A percentile compares a stretch with the other conserved stretches of the same genome.
These are phyloP conservation scores for Sambucus nigra DNA, from an alignment of 129 eudicot genomes.

Conservation along the genomic window DNA sequence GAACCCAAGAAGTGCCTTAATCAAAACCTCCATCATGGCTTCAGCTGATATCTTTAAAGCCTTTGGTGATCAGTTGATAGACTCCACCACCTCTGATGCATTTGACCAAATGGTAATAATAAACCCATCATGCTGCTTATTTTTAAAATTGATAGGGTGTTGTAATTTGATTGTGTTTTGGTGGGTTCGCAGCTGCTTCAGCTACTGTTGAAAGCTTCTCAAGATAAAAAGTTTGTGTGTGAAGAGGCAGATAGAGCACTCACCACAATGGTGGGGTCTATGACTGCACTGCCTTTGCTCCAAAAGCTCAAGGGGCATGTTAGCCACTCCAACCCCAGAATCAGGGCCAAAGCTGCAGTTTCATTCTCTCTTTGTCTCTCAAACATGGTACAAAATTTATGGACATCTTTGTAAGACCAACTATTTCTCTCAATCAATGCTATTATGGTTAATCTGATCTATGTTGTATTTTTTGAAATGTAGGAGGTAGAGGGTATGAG, in stretches of 20 bases:
- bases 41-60: conserved; percentile 68
- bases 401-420: not conserved
- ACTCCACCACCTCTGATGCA: conserved; percentile 37
- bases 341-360: conserved; percentile 91
- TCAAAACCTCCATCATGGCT: conserved; percentile 95
- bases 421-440: not conserved
- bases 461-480: conserved; percentile 7
- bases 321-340: conserved; percentile 60
- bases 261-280: conserved; percentile 62
- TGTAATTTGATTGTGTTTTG: not conserved
- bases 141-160: not conserved
- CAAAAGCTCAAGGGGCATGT: conserved; percentile 52
- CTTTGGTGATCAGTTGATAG: conserved; percentile 71
- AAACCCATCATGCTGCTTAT: not conserved
- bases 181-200: conserved; percentile 56
- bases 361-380: conserved; percentile 63
- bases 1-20: conserved; percentile 94
- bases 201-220: conserved; percentile 77
- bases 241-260: conserved; percentile 89
- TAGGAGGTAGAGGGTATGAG: conserved; percentile 63
- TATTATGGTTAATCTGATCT: not conserved
- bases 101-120: conserved; percentile 64
- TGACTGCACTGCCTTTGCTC: conserved; percentile 62
- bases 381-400: conserved; percentile 53
- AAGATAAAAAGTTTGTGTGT: conserved; percentile 89